Evolutionary conservation across 306 rosid genomes (phyloP), one percentile per base, ranked within the genome.

Genomic region (Sesbania bispinosa): DNA sequence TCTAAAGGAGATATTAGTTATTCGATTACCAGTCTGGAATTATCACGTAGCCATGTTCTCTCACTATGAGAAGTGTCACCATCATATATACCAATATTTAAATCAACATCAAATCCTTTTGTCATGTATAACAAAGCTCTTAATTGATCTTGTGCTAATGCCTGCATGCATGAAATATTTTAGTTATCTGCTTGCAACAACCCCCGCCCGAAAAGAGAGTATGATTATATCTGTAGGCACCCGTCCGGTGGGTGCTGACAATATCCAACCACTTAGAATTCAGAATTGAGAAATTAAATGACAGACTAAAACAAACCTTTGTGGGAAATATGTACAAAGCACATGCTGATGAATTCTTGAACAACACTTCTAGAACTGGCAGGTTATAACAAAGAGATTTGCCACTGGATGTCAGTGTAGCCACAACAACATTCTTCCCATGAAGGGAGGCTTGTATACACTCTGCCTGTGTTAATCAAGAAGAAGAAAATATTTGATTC

Each of bases 391-490:
- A 93, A 69, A 93, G 94, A 67, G 98, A 93, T 84, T 93, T 93
- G 52, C 96, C 98, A 73, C 98, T 93, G 38, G 98, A 93, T 63
- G 98, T 88, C 97, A 86, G 87, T 68, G 97, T 93, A 39, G 98
- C 88, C 42, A 93, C 92, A 20, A 82, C 94, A 74, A 93, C 89
- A 83, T 90, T 74, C 79, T 87, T 80, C 39, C 96, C 94, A 32
- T 76, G 61, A 74, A 90, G 75, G 68, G 98, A 93, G 62, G 96
- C 89, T 85, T 86, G 83, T 71, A 86, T 84, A 27, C 94, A 82
- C 73, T 85, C 92, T 62, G 85, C 89, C 98, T 93, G 51, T 6
- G 52, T 59, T 57, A 75, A 70, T 21, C 53, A 73, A 6, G 67
- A 20, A 64, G 55, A 18, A 46, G 76, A 82, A 55, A 29, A 48